Percentiles rank a stretch among this genome's conserved stretches.
These are phyloP conservation scores for Annona squamosa DNA, from an alignment of 164 flowering plant genomes.

Conservation along the genomic window DNA sequence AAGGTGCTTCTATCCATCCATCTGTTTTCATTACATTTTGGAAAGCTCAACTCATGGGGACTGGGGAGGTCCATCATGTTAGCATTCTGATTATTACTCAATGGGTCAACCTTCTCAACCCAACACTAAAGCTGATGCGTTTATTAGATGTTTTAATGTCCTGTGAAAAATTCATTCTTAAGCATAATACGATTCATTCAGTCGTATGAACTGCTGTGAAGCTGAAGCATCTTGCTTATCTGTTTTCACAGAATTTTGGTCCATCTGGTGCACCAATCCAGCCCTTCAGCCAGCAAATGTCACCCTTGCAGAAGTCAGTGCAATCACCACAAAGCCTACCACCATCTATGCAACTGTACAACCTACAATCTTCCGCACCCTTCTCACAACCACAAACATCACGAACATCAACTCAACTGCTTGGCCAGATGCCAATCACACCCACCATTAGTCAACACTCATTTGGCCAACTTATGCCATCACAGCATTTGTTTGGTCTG, in stretches of 20 bases:
- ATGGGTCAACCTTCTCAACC: not conserved
- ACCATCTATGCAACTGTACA: conserved; percentile 44
- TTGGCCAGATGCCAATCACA: conserved; percentile 35
- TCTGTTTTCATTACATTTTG: no score
- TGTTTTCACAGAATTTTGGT: conserved; percentile 29
- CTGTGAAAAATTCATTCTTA: not conserved
- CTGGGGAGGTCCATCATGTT: not conserved
- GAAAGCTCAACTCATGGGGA: not conserved
- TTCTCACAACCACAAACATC: conserved; percentile 41
- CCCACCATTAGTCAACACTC: conserved; percentile 33
- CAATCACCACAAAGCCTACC: conserved; percentile 60
- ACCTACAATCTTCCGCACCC: conserved; percentile 31
- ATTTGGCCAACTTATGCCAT: conserved; percentile 37
- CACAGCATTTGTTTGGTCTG: conserved; percentile 34
- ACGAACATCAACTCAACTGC: conserved; percentile 26
- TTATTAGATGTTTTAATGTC: not conserved
- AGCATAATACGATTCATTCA: not conserved
- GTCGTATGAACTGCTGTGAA: not conserved
- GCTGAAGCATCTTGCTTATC: not conserved
- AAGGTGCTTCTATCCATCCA: no score
- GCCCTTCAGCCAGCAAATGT: conserved; percentile 42
- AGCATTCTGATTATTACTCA: not conserved
- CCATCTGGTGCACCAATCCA: conserved; percentile 39
- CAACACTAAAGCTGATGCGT: not conserved
- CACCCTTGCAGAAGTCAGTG: conserved; percentile 56